A percentile compares a stretch with the other conserved stretches of the same genome.
Evolutionary conservation across 805 yeast species (phyloP).

Genomic region (Metschnikowia vanudenii): DNA sequence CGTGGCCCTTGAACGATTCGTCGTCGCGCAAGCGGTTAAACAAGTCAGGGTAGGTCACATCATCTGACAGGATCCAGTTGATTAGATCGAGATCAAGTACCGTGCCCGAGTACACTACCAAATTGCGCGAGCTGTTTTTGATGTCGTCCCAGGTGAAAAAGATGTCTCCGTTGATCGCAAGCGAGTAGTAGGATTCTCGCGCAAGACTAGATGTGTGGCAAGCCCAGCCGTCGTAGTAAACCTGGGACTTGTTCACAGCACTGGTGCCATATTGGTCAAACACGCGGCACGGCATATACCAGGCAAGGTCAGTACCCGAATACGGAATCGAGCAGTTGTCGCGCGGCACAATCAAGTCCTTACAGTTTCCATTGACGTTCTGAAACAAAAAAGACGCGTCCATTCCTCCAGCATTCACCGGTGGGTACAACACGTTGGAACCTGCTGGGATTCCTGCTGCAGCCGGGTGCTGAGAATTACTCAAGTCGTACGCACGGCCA

Average conservation of each 20-base stretch:
- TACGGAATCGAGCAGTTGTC: constrained; percentile 68
- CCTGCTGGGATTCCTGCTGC: constrained; percentile 76
- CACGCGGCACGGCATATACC: constrained; percentile 94
- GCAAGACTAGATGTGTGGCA: constrained; percentile 74
- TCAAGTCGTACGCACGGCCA: constrained; percentile 76
- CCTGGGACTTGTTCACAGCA: constrained; percentile 57
- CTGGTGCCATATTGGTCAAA: constrained; percentile 70
- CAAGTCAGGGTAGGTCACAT: constrained; percentile 67
- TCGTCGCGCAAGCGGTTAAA: constrained; percentile 64
- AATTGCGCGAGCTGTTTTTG: constrained; percentile 60
- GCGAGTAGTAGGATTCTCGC: constrained; percentile 61
- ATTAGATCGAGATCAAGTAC: constrained; percentile 80
- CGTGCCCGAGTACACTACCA: constrained; percentile 85
- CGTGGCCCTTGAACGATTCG: constrained; percentile 65
- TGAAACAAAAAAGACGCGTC: constrained; percentile 86
- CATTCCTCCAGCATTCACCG: constrained; percentile 80
- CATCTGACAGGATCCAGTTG: constrained; percentile 69
- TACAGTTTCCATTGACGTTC: constrained; percentile 90
- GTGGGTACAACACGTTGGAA: constrained; percentile 77
- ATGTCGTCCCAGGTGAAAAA: constrained; percentile 91
- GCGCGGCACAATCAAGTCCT: constrained; percentile 69
- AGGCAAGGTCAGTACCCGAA: constrained; percentile 65
- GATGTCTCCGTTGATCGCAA: constrained; percentile 67
- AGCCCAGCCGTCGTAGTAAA: constrained; percentile 80
- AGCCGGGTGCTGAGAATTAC: constrained; percentile 71